These are phyloP conservation scores for Melastoma candidum DNA, from an alignment of 441 rosid genomes.

Conservation along the genomic window DNA sequence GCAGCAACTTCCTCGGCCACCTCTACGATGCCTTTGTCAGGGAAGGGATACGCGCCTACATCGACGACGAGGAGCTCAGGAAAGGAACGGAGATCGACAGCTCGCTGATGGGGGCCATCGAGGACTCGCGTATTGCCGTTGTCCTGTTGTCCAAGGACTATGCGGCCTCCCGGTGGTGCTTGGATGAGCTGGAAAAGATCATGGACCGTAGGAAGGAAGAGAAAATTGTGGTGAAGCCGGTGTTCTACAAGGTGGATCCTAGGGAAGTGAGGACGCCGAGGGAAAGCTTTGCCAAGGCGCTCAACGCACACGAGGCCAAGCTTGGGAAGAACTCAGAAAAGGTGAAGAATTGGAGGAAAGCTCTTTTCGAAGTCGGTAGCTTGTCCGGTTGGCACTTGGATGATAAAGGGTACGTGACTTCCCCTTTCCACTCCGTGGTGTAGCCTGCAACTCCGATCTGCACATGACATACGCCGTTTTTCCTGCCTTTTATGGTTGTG, in stretches of 20 bases:
- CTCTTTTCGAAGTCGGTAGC: conserved; percentile 3
- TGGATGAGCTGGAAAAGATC: too few species aligned
- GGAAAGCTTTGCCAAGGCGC: too few species aligned
- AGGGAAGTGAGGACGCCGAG: too few species aligned
- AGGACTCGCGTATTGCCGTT: not conserved
- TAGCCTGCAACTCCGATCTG: too few species aligned
- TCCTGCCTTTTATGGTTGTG: too few species aligned
- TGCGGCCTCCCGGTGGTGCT: too few species aligned
- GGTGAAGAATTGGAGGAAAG: not conserved
- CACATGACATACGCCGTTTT: too few species aligned
- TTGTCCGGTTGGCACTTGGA: conserved; percentile 6
- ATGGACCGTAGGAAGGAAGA: too few species aligned
- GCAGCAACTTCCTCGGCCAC: not conserved
- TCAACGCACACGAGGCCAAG: too few species aligned
- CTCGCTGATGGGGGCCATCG: not conserved
- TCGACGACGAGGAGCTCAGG: not conserved
- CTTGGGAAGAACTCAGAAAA: not conserved
- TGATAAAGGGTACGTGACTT: not conserved
- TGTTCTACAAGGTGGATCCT: too few species aligned
- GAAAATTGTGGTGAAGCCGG: too few species aligned
- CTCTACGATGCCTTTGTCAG: not conserved
- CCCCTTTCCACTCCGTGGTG: too few species aligned
- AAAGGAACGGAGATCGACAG: not conserved
- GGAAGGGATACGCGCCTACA: not conserved
- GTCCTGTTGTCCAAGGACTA: not conserved